Conservation (phyloP, 805 yeast species). For the Hermanozyma aechmeae region DNA sequence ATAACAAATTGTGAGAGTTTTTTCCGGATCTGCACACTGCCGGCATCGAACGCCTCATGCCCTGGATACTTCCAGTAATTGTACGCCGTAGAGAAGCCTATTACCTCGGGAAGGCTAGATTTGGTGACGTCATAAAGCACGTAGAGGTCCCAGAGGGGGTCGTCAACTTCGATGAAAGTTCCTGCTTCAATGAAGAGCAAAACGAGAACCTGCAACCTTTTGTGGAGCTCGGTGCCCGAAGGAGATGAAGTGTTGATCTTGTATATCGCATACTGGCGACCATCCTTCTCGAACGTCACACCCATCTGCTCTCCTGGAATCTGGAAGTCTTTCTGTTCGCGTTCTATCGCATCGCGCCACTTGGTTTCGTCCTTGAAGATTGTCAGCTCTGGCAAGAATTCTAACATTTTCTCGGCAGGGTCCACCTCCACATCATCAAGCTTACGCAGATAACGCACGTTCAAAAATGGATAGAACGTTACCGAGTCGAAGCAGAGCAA, state of each 20-base stretch:
- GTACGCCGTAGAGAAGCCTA: slow-evolving; percentile 80
- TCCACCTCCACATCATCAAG: slow-evolving; percentile 51
- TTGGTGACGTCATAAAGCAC: slow-evolving; percentile 30
- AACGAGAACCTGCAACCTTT: slow-evolving; percentile 69
- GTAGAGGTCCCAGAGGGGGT: slow-evolving; percentile 74
- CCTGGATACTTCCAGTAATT: slow-evolving; percentile 72
- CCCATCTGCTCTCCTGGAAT: slow-evolving; percentile 31
- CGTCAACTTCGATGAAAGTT: slow-evolving; percentile 69
- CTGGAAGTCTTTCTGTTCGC: slow-evolving; percentile 35
- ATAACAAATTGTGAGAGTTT: slow-evolving; percentile 84
- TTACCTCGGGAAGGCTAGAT: slow-evolving; percentile 33
- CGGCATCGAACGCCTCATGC: slow-evolving; percentile 39
- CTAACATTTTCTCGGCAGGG: slow-evolving; percentile 43
- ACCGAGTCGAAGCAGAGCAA: slow-evolving; percentile 62
- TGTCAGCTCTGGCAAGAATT: slow-evolving; percentile 53
- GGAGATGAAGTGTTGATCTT: slow-evolving; percentile 34
- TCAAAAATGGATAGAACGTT: slow-evolving; percentile 66
- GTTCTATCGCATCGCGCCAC: slow-evolving; percentile 53
- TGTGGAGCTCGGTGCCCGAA: slow-evolving; percentile 44
- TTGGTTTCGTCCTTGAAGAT: slow-evolving; percentile 51
- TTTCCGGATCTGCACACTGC: slow-evolving; percentile 36
- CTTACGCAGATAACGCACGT: slow-evolving; percentile 46
- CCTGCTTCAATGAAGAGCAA: slow-evolving; percentile 91
- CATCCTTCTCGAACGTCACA: slow-evolving; percentile 23
- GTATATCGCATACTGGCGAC: slow-evolving; percentile 41